Conservation (phyloP, 352 stramenopile species). For the Lagenidium giganteum region DNA sequence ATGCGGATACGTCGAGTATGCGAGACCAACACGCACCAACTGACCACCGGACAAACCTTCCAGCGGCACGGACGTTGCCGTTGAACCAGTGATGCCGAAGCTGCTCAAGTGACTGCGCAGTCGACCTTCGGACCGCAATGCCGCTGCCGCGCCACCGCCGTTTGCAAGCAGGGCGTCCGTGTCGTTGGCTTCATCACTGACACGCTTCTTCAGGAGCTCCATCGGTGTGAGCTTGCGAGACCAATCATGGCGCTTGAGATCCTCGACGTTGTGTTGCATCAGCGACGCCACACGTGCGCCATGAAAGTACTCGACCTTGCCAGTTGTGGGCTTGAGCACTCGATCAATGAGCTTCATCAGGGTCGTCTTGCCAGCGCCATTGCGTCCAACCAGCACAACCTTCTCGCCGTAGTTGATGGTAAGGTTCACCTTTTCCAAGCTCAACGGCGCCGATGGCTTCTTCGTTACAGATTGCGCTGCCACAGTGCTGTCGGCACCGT, state of each 20-base stretch:
- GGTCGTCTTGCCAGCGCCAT: constrained; percentile 87
- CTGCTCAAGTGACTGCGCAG: constrained; percentile 38
- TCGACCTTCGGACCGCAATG: constrained; percentile 24
- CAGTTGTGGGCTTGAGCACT: constrained; percentile 44
- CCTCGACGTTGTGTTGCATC: constrained; percentile 64
- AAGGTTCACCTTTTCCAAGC: constrained; percentile 66
- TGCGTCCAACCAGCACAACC: constrained; percentile 87
- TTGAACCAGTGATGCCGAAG: constrained; percentile 35
- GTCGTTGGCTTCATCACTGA: constrained; percentile 22
- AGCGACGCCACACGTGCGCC: constrained; percentile 40
- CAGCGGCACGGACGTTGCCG: constrained; percentile 26
- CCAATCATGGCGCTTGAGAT: constrained; percentile 47
- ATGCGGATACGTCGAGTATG: constrained; percentile 67
- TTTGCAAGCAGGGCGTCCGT: constrained; percentile 1
- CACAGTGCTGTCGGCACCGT: constrained; percentile 16
- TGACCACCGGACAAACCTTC: constrained; percentile 42
- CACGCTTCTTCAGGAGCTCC: constrained; percentile 28
- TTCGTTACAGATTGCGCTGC: too few species aligned
- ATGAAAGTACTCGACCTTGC: constrained; percentile 43
- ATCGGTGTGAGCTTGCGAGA: constrained; percentile 34
- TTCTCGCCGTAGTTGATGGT: constrained; percentile 74
- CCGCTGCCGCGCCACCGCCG: constrained; percentile 2
- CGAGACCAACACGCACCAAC: constrained; percentile 43
- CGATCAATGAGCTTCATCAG: constrained; percentile 91
- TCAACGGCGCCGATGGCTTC: constrained; percentile 16